phyloP scores from a whole-genome alignment of 768 basidiomycete species.

The Trametes elegans region DNA sequence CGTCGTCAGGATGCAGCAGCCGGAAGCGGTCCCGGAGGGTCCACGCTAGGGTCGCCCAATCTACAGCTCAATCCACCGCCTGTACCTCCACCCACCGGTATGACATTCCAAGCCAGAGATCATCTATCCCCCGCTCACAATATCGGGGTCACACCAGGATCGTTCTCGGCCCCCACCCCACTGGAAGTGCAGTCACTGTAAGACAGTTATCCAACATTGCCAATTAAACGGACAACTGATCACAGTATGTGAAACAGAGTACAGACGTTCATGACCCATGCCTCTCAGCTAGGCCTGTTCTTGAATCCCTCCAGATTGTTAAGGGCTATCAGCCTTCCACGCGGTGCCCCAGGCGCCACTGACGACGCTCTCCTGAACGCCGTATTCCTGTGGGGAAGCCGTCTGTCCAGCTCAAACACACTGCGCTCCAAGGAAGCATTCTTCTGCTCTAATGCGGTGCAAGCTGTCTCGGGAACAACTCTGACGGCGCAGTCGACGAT shows the following conservation, averaged over 20 bases:
- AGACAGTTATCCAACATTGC: neutral
- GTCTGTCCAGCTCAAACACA: conserved; percentile 24
- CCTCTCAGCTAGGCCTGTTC: conserved; percentile 64
- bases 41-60: neutral
- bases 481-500: conserved; percentile 4
- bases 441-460: conserved; percentile 7
- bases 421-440: conserved; percentile 30
- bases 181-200: conserved; percentile 14
- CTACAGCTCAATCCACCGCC: neutral
- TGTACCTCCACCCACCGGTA: neutral
- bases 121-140: neutral
- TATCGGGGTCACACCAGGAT: neutral
- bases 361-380: conserved; percentile 43
- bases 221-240: neutral
- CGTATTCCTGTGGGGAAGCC: conserved; percentile 37
- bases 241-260: conserved; percentile 40
- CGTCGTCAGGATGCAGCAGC: neutral
- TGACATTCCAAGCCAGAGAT: neutral
- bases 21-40: neutral
- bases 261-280: conserved; percentile 57
- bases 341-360: conserved; percentile 26
- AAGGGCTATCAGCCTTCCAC: conserved; percentile 27
- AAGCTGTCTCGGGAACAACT: neutral
- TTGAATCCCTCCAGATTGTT: conserved; percentile 50
- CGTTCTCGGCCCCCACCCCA: conserved; percentile 5